These are phyloP conservation scores for Suillus variegatus DNA, from an alignment of 768 basidiomycete genomes.

Conservation along the genomic window DNA sequence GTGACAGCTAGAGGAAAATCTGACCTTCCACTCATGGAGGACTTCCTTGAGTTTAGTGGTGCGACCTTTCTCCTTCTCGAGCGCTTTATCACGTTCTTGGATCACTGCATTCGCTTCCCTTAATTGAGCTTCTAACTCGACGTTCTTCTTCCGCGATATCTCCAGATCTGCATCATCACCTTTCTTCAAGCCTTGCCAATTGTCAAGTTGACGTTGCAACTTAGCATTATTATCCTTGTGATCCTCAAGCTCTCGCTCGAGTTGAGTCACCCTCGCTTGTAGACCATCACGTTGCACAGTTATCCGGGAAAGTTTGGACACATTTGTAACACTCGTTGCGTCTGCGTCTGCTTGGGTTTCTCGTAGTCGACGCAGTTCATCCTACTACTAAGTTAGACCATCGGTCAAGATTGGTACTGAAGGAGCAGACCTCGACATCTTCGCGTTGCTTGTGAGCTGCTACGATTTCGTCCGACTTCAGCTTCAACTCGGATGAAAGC, in stretches of 20 bases:
- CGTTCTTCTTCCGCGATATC: slow-evolving; percentile 50
- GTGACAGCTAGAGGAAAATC: slow-evolving; percentile 2
- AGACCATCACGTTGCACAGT: slow-evolving; percentile 60
- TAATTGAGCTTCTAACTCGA: slow-evolving; percentile 57
- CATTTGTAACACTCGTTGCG: slow-evolving; percentile 44
- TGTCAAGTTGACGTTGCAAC: slow-evolving; percentile 62
- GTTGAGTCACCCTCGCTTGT: slow-evolving; percentile 50
- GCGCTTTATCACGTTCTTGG: slow-evolving; percentile 27
- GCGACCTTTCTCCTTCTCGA: slow-evolving; percentile 41
- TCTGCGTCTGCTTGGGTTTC: slow-evolving; percentile 53
- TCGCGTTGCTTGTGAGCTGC: slow-evolving; percentile 45
- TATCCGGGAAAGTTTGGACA: slow-evolving; percentile 57
- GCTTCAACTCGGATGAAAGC: slow-evolving; percentile 39
- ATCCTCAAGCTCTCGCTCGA: slow-evolving; percentile 59
- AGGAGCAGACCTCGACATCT: slow-evolving; percentile 43
- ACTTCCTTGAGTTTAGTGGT: slow-evolving; percentile 44
- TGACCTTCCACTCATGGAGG: slow-evolving; percentile 49
- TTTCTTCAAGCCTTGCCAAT: slow-evolving; percentile 69
- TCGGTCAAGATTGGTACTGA: slow-evolving; percentile 5
- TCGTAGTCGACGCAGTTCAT: slow-evolving; percentile 44
- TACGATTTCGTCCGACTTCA: slow-evolving; percentile 40
- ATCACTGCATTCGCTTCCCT: slow-evolving; percentile 44
- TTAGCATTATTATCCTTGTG: slow-evolving; percentile 55
- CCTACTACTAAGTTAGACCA: slow-evolving; percentile 24
- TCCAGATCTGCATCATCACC: slow-evolving; percentile 64